Evolutionary conservation across 768 basidiomycete genomes (phyloP).

Genomic region (Mycena indigotica): DNA sequence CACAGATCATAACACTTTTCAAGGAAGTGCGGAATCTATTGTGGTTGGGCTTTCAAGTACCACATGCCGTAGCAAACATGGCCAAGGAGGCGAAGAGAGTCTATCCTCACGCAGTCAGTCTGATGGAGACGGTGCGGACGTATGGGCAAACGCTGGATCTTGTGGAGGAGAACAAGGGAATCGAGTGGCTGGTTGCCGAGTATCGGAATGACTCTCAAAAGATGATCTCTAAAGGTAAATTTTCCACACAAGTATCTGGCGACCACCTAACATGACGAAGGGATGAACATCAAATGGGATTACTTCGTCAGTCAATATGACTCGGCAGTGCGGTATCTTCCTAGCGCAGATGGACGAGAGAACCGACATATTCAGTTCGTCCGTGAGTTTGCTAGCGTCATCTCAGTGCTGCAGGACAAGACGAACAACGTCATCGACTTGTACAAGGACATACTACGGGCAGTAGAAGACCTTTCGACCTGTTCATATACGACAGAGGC

Average conservation of each 20-base stretch:
- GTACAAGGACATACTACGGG: conserved; percentile 80
- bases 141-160: conserved; percentile 95
- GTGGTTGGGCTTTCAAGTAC: conserved; percentile 95
- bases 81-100: conserved; percentile 99
- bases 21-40: conserved; percentile 96
- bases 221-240: conserved; percentile 86
- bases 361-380: conserved; percentile 93
- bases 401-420: conserved; percentile 95
- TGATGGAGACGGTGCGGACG: conserved; percentile 99
- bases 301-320: conserved; percentile 95
- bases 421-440: conserved; percentile 91
- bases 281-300: conserved; percentile 97
- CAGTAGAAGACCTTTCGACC: conserved; percentile 84
- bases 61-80: conserved; percentile 92
- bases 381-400: conserved; percentile 90
- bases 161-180: conserved; percentile 86
- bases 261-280: conserved; percentile 40
- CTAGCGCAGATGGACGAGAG: conserved; percentile 74
- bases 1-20: conserved; percentile 97
- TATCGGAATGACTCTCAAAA: conserved; percentile 91
- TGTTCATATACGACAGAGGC: conserved; percentile 85
- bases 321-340: conserved; percentile 64
- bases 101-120: conserved; percentile 95
- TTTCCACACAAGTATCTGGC: not conserved
- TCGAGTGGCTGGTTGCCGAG: conserved; percentile 93